A percentile compares a stretch with the other conserved stretches of the same genome.
phyloP scores from a whole-genome alignment of 139 green algal species.

The Pleodorina starrii region DNA sequence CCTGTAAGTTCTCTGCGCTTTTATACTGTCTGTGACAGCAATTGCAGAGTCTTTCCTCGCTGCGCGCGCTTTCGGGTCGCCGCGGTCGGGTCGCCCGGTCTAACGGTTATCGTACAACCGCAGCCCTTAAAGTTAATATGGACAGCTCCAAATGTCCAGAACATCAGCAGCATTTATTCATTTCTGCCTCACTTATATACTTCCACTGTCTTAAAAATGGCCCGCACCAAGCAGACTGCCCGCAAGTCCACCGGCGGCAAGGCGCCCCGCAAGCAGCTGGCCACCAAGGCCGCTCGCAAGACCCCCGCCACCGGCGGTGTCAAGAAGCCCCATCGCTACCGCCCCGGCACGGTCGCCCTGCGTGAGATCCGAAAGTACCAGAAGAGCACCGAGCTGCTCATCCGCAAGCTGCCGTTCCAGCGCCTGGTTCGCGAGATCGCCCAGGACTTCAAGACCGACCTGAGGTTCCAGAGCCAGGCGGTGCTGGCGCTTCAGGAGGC shows the following conservation, averaged over 20 bases:
- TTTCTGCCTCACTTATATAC: too few relatives aligned
- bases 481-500: background rate
- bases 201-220: too few relatives aligned
- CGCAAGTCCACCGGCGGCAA: conserved; percentile 92
- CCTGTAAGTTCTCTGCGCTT: too few relatives aligned
- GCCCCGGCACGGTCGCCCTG: conserved; percentile 76
- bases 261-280: conserved; percentile 96
- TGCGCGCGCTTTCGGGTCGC: too few relatives aligned
- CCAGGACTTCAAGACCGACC: background rate
- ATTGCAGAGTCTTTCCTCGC: too few relatives aligned
- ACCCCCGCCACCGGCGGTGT: conserved; percentile 74
- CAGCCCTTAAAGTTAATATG: too few relatives aligned
- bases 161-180: too few relatives aligned
- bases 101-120: too few relatives aligned
- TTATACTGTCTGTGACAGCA: too few relatives aligned
- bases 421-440: conserved; percentile 79
- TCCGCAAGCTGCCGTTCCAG: conserved; percentile 97
- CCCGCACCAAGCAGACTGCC: conserved; percentile 91
- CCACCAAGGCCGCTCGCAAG: conserved; percentile 92
- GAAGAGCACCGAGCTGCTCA: conserved; percentile 94
- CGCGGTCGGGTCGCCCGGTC: too few relatives aligned
- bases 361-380: conserved; percentile 91
- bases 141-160: too few relatives aligned
- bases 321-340: conserved; percentile 94
- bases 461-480: conserved; percentile 4